These are phyloP conservation scores for Daldinia childiae DNA, from an alignment of 495 filamentous ascomycete genomes.

Conservation along the genomic window DNA sequence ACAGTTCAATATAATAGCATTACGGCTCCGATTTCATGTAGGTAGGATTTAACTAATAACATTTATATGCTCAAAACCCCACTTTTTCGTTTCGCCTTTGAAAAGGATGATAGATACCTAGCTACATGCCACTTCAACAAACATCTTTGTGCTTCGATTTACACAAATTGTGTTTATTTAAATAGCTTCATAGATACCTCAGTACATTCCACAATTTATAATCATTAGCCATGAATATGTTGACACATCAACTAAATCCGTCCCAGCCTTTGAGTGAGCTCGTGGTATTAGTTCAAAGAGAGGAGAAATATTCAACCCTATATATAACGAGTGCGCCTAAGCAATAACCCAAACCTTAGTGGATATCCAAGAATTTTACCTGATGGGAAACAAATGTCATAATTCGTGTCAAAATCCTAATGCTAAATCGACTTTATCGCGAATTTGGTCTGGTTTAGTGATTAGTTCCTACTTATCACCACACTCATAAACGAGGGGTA, in stretches of 20 bases:
- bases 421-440: conserved; percentile 45
- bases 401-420: conserved; percentile 32
- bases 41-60: background rate
- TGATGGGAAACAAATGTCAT: background rate
- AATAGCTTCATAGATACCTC: background rate
- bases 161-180: conserved; percentile 4
- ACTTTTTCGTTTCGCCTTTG: background rate
- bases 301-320: conserved; percentile 23
- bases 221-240: conserved; percentile 3
- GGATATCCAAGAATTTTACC: background rate
- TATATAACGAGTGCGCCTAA: conserved; percentile 29
- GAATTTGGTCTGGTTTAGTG: conserved; percentile 43
- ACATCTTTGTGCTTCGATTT: background rate
- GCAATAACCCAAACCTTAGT: background rate
- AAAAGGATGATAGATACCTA: background rate
- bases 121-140: background rate
- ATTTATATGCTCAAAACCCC: background rate
- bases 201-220: conserved; percentile 10
- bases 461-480: conserved; percentile 3
- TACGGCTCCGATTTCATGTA: background rate
- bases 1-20: background rate
- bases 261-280: conserved; percentile 14
- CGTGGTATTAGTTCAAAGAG: conserved; percentile 29
- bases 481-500: background rate
- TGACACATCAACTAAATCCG: background rate